Base-by-base conservation (phyloP, 139 green algal species). In the Closterium sp. region DNA sequence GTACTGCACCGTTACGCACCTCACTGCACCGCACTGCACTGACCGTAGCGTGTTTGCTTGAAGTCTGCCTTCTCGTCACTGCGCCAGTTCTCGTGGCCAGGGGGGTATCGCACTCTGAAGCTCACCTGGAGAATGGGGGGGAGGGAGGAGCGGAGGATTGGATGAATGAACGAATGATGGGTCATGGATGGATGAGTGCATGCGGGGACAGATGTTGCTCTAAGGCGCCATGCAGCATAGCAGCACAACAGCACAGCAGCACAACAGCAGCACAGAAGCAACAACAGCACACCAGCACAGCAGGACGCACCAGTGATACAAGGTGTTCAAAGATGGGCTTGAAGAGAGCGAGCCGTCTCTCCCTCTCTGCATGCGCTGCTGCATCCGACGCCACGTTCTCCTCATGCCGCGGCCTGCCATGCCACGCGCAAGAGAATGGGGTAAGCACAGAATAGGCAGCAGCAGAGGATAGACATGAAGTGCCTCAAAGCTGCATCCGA, bases 41-140 rank as follows among this genome's bases (percentile, higher is more conserved):
- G 34, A 94, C 91, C 92, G 9, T 95, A 97, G 28, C 97, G 89
- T 31, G 92, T 90, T 13, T 95, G 91, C 89, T 96, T 97, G 93
- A 98, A 98, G 34, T 98, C 97, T 22, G 89, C 89, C 34, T 94
- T 92, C 89, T 97, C 96, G 31, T 98, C 96, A 22, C 94, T 94
- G n/a, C 95, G 91, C 96, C 93, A 96, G 1, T 70, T 70, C 31
- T 95, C 93, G 29, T 94, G 96, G 50, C 92, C 89, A 9, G 92
- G 50, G 1, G 95, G 95, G 70, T 96, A 96, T 42, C 94, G 93
- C 45, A 94, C 92, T 29, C 89, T 42, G 70, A 84, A 86, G 79
- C 31, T 94, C 34, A 94, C 92, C 92, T 94, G 92, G 85, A 30
- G 1, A 17, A 2, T 31, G 28, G 38, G 5, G 38, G 85, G n/a